Base-by-base conservation (phyloP, 1,284 basidiomycete genomes). In the Thelephora terrestris region DNA sequence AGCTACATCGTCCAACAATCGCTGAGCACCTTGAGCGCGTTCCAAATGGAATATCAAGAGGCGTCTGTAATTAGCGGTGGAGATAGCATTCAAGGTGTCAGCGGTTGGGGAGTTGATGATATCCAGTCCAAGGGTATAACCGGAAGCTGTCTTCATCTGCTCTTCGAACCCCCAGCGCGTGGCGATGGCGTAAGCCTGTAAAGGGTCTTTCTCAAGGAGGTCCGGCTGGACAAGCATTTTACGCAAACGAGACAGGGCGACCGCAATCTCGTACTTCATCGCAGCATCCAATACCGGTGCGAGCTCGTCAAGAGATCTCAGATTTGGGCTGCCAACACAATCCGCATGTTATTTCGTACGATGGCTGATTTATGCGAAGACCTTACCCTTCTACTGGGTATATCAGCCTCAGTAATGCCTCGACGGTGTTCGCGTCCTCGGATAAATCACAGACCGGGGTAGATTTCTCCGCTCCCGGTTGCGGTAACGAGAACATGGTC, bases 401-500 rank as follows among this genome's bases (percentile, higher is more conserved):
- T 42, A 42, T 42, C 10, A 84, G 79, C 52, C 73, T 71, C 4
- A 84, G 66, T 6, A 84, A 61, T 10, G 66, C 61, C 53, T 80
- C 76, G 32, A 84, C 68, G 0, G 73, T 74, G 27, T 62, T 53
- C 2, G 70, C 58, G 46, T 77, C 76, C 55, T 83, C 81, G 10
- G 39, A 42, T n/a, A 42, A 23, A 25, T 42, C 39, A n/a, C 20
- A 21, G 12, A 20, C 18, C 21, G 39, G 39, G 20, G 21, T 14
- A 23, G 12, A 20, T 6, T 42, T 38, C 12, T 47, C 17, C 5
- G 32, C 12, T 10, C 18, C 18, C 23, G 50, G 48, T 25, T 49
- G 45, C 5, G 52, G 52, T 12, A 56, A 35, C 16, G 50, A 44
- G 29, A 56, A 50, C 49, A 56, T 48, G 23, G 21, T 35, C 10